Base-by-base conservation (phyloP, 2,329 filamentous ascomycete genomes). In the Penicillium sp. region DNA sequence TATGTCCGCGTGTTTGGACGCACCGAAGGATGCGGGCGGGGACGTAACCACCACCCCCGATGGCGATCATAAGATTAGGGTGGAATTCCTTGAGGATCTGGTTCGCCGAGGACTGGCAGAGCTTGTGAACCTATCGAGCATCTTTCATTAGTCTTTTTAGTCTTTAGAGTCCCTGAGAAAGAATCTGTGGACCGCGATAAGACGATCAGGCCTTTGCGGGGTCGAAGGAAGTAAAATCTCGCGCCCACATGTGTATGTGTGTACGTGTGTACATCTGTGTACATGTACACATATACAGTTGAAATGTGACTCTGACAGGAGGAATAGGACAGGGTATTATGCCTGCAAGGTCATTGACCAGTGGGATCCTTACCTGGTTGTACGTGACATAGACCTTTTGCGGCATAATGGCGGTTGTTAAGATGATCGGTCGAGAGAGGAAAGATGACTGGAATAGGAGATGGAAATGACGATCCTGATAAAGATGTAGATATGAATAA, bases 41-140 rank as follows among this genome's bases (percentile, higher is more conserved):
- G 34, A 99, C 90, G 74, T 96, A 99, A 65, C 93, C 93, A 64
- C 93, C 93, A 58, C 93, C 93, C 64, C 93, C 93, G 71, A 97
- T 97, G 69, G 93, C 93, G 72, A 99, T 95, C 81, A 99, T 95
- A 62, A 99, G 87, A 72, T 95, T 89, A 33, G 93, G 93, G 69
- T 89, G 81, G 79, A 95, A 90, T 13, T 88, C 83, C 68, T 84
- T 77, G 63, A 99, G 84, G 70, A 97, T 95, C 63, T 79, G 77
- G 57, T 83, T 80, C 33, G 91, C 93, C 14, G 89, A 84, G 68
- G 86, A 80, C 75, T 96, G 88, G 79, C 93, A 99, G 69, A 97
- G 83, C 75, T 95, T 95, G 83, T 99, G 93, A 67, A 99, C 87
- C 91, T 97, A 65, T 57, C 47, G 49, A 33, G 12, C 28, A 8